These are phyloP conservation scores for Kuraishia hungarica DNA, from an alignment of 805 yeast species.

Conservation along the genomic window DNA sequence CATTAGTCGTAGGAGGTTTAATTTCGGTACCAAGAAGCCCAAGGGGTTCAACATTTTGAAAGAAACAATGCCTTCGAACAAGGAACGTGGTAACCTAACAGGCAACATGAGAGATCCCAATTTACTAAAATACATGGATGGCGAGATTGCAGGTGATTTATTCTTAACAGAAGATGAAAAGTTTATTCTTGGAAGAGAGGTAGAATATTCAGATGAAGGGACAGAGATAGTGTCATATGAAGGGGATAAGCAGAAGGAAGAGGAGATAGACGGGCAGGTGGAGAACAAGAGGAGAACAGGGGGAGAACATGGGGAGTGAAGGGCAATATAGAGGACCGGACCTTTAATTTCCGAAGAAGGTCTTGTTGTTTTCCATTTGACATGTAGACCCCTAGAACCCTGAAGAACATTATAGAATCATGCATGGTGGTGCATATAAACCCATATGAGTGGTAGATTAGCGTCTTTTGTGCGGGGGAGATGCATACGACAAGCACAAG, in stretches of 20 bases:
- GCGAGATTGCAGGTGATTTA: slow-evolving; percentile 6
- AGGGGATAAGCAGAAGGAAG: background rate
- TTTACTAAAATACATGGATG: slow-evolving; percentile 3
- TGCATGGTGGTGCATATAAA: no score
- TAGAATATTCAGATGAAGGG: background rate
- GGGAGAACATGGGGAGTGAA: no score
- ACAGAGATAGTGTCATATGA: background rate
- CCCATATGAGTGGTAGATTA: no score
- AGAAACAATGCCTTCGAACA: background rate
- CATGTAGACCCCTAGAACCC: no score
- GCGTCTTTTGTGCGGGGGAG: no score
- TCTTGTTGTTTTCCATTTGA: no score
- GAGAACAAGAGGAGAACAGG: no score
- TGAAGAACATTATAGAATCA: no score
- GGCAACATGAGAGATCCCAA: slow-evolving; percentile 3
- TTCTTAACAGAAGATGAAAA: slow-evolving; percentile 10
- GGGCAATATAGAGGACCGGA: no score
- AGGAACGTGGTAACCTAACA: background rate
- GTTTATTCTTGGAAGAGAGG: slow-evolving; percentile 3
- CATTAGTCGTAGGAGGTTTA: background rate
- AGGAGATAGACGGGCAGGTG: background rate
- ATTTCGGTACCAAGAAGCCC: background rate
- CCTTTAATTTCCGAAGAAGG: no score
- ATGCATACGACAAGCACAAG: no score
- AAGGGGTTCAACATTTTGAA: background rate